Conservation (phyloP, 1,284 basidiomycete genomes). For the Cryptococcus sp. region DNA sequence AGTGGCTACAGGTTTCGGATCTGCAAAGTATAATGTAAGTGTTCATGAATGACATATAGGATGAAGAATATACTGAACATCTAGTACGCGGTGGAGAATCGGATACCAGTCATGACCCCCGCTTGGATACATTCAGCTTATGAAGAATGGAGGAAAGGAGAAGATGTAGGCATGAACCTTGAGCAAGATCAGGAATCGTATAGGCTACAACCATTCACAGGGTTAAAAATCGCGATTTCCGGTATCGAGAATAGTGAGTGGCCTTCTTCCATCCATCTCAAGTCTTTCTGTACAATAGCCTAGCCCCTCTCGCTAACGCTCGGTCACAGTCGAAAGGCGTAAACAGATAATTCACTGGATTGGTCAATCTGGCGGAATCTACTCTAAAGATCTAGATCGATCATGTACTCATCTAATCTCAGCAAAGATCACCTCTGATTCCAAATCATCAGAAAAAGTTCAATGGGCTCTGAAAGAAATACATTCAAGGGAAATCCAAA, state of each 20-base stretch:
- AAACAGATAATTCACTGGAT: conserved; percentile 36
- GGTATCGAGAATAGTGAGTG: conserved; percentile 33
- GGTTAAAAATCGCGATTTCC: conserved; percentile 36
- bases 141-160: conserved; percentile 24
- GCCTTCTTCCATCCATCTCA: background rate
- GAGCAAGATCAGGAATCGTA: conserved; percentile 20
- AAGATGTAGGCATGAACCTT: conserved; percentile 20
- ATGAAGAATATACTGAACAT: background rate
- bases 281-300: background rate
- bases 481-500: conserved; percentile 19
- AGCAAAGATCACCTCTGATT: conserved; percentile 29
- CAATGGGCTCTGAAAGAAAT: conserved; percentile 40
- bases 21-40: conserved; percentile 38
- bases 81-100: conserved; percentile 40
- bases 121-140: conserved; percentile 36
- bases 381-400: conserved; percentile 42
- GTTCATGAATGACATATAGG: background rate
- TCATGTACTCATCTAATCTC: conserved; percentile 43
- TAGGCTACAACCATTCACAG: conserved; percentile 32
- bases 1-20: conserved; percentile 27
- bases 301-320: background rate
- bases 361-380: conserved; percentile 32
- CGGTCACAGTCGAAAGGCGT: conserved; percentile 31
- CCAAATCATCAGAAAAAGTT: conserved; percentile 37
- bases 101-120: conserved; percentile 36